Evolutionary conservation across 345 rosid genomes (phyloP).

Genomic region (Dimocarpus longan): DNA sequence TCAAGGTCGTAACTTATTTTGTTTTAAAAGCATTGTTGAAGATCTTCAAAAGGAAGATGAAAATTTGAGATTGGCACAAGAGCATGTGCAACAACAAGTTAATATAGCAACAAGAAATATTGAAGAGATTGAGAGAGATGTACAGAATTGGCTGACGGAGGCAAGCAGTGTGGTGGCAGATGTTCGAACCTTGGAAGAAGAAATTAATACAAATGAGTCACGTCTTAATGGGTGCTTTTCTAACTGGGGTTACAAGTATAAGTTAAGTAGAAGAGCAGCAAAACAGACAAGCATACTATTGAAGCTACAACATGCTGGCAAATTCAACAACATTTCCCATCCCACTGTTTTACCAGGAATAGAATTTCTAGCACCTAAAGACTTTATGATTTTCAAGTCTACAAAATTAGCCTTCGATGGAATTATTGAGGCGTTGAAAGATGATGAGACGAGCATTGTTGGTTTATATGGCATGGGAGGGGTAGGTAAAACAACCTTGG

Average conservation of each 20-base stretch:
- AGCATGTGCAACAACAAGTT: neutral
- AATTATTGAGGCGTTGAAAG: conserved; percentile 1
- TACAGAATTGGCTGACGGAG: neutral
- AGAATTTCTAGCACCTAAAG: neutral
- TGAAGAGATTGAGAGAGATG: neutral
- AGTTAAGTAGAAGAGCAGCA: neutral
- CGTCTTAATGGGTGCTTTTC: neutral
- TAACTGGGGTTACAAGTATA: neutral
- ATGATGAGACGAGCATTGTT: conserved; percentile 6
- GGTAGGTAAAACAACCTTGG: conserved; percentile 28
- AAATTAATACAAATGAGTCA: neutral
- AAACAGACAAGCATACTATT: neutral
- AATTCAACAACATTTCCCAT: neutral
- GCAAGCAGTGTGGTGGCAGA: neutral
- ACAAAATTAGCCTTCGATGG: neutral
- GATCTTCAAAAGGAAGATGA: neutral
- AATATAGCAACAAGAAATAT: neutral
- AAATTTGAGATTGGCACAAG: neutral
- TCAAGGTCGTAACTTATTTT: neutral
- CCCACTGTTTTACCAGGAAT: neutral
- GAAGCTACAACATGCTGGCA: neutral
- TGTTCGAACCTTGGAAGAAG: neutral
- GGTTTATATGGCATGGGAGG: conserved; percentile 20
- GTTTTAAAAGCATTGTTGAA: neutral
- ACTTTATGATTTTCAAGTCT: neutral